A percentile compares a stretch with the other conserved stretches of the same genome.
Evolutionary conservation across 805 yeast species (phyloP).

Genomic region (Monosporozyma unispora): DNA sequence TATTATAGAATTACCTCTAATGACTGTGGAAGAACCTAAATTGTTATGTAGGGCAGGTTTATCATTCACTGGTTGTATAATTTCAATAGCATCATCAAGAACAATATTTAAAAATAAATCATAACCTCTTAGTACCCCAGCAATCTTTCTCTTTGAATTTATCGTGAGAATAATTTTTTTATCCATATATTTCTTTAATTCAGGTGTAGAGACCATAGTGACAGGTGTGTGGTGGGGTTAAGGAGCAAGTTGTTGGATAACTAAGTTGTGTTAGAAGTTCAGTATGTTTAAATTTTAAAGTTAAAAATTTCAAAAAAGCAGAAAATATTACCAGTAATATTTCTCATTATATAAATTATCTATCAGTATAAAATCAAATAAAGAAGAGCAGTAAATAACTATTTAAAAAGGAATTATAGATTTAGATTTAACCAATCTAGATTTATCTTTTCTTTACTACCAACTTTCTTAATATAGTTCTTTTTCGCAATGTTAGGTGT

Average conservation of each 20-base stretch:
- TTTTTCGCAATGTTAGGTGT: neutral
- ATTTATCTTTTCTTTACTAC: conserved; percentile 4
- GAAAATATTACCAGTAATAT: too few species aligned
- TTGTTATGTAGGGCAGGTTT: conserved; percentile 30
- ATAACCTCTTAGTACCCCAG: conserved; percentile 79
- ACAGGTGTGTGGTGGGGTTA: neutral
- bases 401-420: conserved; percentile 1
- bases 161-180: conserved; percentile 64
- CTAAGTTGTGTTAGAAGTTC: neutral
- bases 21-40: conserved; percentile 56
- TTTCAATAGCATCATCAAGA: conserved; percentile 62
- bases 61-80: conserved; percentile 11
- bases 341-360: neutral
- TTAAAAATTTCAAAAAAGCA: neutral
- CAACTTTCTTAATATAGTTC: conserved; percentile 4
- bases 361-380: too few species aligned
- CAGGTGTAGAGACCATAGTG: conserved; percentile 53
- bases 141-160: conserved; percentile 68
- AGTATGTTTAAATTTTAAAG: too few species aligned
- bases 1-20: conserved; percentile 72
- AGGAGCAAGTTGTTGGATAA: too few species aligned
- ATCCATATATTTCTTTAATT: conserved; percentile 61
- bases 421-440: conserved; percentile 7
- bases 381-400: neutral
- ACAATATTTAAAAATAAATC: conserved; percentile 72